These are phyloP conservation scores for Iris pallida DNA, from an alignment of 116 monocot species.

Conservation along the genomic window DNA sequence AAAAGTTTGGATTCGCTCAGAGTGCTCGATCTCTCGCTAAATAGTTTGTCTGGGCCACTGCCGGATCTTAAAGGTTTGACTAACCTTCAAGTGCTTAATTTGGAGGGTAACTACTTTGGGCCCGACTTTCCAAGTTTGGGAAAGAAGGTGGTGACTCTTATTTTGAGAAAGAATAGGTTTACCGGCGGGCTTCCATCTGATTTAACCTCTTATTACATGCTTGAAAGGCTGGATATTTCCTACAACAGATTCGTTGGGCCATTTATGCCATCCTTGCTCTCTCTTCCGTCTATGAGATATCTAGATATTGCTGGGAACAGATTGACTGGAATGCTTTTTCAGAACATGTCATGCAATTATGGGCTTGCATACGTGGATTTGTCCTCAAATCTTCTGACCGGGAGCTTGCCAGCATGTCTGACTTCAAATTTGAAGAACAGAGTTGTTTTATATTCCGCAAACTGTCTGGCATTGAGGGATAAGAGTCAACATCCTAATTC, in stretches of 20 bases:
- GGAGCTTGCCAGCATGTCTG: conserved; percentile 64
- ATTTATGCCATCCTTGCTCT: conserved; percentile 48
- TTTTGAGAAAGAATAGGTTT: conserved; percentile 67
- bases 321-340: conserved; percentile 85
- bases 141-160: conserved; percentile 56
- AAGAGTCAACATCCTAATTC: conserved; percentile 59
- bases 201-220: conserved; percentile 43
- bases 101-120: conserved; percentile 67
- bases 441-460: conserved; percentile 38
- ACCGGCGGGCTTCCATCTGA: conserved; percentile 58
- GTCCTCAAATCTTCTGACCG: conserved; percentile 72
- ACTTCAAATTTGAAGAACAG: conserved; percentile 16
- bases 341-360: conserved; percentile 62
- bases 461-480: conserved; percentile 50
- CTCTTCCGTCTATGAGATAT: conserved; percentile 55
- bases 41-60: conserved; percentile 51
- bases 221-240: conserved; percentile 66
- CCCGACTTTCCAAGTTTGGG: conserved; percentile 70
- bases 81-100: conserved; percentile 79
- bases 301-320: conserved; percentile 67
- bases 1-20: conserved; percentile 46
- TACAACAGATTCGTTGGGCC: conserved; percentile 87
- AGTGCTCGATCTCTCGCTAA: conserved; percentile 53
- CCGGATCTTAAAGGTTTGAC: conserved; percentile 62
- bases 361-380: conserved; percentile 54